A percentile compares a stretch with the other conserved stretches of the same genome.
Evolutionary conservation across 2,329 filamentous ascomycete species (phyloP).

Genomic region (Mariannaea sp.): DNA sequence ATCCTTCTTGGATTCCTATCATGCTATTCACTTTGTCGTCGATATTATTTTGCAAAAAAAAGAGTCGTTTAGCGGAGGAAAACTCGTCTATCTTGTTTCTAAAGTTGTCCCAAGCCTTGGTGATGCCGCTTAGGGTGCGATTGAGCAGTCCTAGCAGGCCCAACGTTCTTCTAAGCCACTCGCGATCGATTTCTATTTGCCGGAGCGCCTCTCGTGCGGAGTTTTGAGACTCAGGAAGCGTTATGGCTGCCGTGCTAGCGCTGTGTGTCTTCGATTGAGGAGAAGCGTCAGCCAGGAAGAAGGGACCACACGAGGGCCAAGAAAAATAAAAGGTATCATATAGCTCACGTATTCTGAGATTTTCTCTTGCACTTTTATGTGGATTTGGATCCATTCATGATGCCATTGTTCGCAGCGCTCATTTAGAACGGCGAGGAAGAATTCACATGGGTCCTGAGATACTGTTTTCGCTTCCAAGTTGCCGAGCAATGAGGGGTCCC

Average conservation of each 20-base stretch:
- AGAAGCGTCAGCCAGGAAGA: background rate
- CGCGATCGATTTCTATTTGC: background rate
- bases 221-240: background rate
- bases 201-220: background rate
- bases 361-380: background rate
- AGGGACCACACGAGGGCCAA: too few species aligned
- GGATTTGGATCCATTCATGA: background rate
- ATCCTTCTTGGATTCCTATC: background rate
- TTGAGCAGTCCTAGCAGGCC: background rate
- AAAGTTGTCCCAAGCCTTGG: background rate
- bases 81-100: background rate
- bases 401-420: background rate
- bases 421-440: background rate
- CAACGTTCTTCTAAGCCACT: background rate
- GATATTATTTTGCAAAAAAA: background rate
- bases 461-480: background rate
- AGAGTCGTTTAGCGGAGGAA: background rate
- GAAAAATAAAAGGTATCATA: background rate
- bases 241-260: background rate
- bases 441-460: background rate
- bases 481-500: constrained; percentile 2
- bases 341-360: background rate
- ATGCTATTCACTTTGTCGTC: background rate
- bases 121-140: background rate
- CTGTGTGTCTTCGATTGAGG: background rate